Percentiles rank a stretch among this genome's conserved stretches.
These are phyloP conservation scores for Trichoderma virens DNA, from an alignment of 495 filamentous ascomycete genomes.

Conservation along the genomic window DNA sequence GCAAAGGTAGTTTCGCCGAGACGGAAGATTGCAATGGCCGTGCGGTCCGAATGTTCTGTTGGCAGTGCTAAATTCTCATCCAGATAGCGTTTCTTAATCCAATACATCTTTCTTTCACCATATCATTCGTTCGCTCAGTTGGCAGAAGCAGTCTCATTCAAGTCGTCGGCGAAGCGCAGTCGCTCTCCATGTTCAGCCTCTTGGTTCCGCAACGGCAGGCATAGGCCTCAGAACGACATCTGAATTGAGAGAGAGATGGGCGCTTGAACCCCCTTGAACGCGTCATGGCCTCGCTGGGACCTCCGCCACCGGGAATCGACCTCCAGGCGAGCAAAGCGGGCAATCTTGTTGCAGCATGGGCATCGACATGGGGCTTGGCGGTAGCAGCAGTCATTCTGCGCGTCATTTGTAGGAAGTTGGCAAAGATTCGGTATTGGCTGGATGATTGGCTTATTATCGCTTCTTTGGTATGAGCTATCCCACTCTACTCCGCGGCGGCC, in stretches of 20 bases:
- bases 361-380: background rate
- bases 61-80: background rate
- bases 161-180: background rate
- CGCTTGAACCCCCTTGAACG: background rate
- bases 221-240: background rate
- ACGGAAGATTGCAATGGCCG: background rate
- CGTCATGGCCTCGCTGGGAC: background rate
- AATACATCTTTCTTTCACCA: background rate
- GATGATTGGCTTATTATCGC: constrained; percentile 3
- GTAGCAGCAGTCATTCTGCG: background rate
- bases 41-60: background rate
- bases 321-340: background rate
- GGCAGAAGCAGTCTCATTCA: background rate
- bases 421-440: background rate
- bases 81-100: background rate
- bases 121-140: background rate
- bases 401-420: background rate
- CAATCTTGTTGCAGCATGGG: background rate
- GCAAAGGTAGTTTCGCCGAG: background rate
- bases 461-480: background rate
- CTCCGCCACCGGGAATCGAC: background rate
- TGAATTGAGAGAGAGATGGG: background rate
- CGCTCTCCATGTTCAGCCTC: no score
- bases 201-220: background rate
- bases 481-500: background rate